Conservation (phyloP, 768 basidiomycete species). For the Cystoderma amianthinum region DNA sequence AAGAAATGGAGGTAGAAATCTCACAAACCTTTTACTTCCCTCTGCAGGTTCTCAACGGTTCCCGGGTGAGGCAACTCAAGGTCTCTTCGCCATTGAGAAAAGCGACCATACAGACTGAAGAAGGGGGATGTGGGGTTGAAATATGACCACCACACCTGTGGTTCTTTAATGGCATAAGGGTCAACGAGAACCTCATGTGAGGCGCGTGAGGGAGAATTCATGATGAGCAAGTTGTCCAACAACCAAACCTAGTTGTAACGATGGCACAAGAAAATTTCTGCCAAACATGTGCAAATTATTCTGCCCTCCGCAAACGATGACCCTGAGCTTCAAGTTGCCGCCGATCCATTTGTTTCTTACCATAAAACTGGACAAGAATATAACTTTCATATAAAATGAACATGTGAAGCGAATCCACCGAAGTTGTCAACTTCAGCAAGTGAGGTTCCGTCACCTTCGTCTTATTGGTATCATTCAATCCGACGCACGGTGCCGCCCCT, state of each 20-base stretch:
- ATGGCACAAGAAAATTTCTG: conserved; percentile 4
- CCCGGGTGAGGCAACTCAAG: conserved; percentile 89
- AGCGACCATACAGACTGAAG: conserved; percentile 59
- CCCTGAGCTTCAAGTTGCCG: not conserved
- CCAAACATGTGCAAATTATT: conserved; percentile 25
- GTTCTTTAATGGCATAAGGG: conserved; percentile 24
- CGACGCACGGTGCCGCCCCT: too few relatives aligned
- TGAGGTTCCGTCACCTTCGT: too few relatives aligned
- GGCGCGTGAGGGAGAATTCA: conserved; percentile 37
- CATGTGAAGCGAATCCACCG: not conserved
- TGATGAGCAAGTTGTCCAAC: conserved; percentile 18
- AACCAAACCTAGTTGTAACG: conserved; percentile 6
- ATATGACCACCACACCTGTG: conserved; percentile 25
- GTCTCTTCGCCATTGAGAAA: conserved; percentile 76
- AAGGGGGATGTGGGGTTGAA: conserved; percentile 51
- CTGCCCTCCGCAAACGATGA: too few relatives aligned
- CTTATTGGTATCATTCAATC: too few relatives aligned
- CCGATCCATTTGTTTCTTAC: too few relatives aligned
- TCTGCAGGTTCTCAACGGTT: conserved; percentile 85
- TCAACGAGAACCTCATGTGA: conserved; percentile 36
- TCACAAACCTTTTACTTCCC: conserved; percentile 81
- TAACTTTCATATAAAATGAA: not conserved
- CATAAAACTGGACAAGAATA: too few relatives aligned
- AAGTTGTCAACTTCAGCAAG: too few relatives aligned
- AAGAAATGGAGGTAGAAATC: conserved; percentile 1